phyloP scores from a whole-genome alignment of 1,284 basidiomycete genomes.

The Phylloporus sp. region DNA sequence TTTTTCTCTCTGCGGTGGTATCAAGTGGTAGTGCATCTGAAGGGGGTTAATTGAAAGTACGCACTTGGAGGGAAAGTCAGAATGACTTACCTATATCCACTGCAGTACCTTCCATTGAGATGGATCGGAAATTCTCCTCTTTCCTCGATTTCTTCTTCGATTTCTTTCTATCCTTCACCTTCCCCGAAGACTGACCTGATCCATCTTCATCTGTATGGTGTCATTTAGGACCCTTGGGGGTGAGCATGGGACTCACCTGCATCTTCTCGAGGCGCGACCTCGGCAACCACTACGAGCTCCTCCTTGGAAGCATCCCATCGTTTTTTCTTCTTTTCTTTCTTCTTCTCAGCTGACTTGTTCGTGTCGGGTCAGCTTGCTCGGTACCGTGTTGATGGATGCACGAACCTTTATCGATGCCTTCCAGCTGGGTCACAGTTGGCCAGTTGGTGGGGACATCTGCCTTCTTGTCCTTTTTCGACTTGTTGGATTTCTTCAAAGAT shows the following conservation, averaged over 20 bases:
- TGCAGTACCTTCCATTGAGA: background rate
- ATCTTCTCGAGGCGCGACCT: background rate
- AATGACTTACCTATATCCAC: slow-evolving; percentile 13
- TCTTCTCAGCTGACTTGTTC: slow-evolving; percentile 29
- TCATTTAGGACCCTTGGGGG: background rate
- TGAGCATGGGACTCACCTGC: slow-evolving; percentile 7
- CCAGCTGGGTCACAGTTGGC: background rate
- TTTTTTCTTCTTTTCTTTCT: slow-evolving; percentile 20
- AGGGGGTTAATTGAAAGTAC: background rate
- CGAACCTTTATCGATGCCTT: slow-evolving; percentile 20
- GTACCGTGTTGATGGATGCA: background rate
- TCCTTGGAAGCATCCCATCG: slow-evolving; percentile 7
- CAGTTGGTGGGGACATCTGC: background rate
- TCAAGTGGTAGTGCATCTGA: slow-evolving; percentile 7
- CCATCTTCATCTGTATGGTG: background rate
- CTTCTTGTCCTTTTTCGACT: slow-evolving; percentile 2
- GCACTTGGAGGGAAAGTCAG: background rate
- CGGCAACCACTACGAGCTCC: background rate
- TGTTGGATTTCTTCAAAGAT: slow-evolving; percentile 5
- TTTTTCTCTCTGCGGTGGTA: slow-evolving; percentile 26
- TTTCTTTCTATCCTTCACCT: slow-evolving; percentile 5
- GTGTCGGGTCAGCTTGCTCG: slow-evolving; percentile 14
- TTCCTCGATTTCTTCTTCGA: slow-evolving; percentile 15
- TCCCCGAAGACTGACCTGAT: background rate
- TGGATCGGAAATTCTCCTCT: background rate